Evolutionary conservation across 345 rosid species (phyloP).

Genomic region (Arabis hirsuta): DNA sequence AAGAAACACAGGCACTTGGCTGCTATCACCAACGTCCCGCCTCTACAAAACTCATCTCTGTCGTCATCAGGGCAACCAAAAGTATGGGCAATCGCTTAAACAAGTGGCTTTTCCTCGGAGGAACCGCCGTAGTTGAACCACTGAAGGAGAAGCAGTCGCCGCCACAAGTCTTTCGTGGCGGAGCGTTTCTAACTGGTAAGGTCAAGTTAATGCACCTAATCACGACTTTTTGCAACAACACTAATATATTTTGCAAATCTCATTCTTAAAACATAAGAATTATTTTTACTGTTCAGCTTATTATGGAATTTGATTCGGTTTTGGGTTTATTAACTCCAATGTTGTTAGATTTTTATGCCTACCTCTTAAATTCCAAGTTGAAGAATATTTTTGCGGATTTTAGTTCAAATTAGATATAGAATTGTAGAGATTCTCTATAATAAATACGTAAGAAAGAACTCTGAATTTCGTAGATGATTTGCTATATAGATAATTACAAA

Average conservation of each 20-base stretch:
- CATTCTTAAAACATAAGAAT: background rate
- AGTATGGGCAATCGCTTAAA: slow-evolving; percentile 51
- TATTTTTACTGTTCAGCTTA: background rate
- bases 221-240: slow-evolving; percentile 6
- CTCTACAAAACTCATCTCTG: slow-evolving; percentile 51
- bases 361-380: background rate
- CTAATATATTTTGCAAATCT: background rate
- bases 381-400: background rate
- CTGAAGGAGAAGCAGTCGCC: slow-evolving; percentile 45
- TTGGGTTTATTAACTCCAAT: background rate
- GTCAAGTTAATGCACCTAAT: slow-evolving; percentile 18
- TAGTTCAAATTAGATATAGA: background rate
- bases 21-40: slow-evolving; percentile 7
- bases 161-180: slow-evolving; percentile 20
- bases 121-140: slow-evolving; percentile 42
- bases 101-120: slow-evolving; percentile 52
- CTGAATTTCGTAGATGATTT: background rate
- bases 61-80: slow-evolving; percentile 52
- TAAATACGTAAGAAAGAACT: too few relatives aligned
- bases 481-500: background rate
- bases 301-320: background rate
- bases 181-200: slow-evolving; percentile 44
- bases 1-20: slow-evolving; percentile 39
- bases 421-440: background rate
- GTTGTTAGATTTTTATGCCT: background rate